Conservation (phyloP, 176 grass and related monocot species). For the Juncus inflexus region DNA sequence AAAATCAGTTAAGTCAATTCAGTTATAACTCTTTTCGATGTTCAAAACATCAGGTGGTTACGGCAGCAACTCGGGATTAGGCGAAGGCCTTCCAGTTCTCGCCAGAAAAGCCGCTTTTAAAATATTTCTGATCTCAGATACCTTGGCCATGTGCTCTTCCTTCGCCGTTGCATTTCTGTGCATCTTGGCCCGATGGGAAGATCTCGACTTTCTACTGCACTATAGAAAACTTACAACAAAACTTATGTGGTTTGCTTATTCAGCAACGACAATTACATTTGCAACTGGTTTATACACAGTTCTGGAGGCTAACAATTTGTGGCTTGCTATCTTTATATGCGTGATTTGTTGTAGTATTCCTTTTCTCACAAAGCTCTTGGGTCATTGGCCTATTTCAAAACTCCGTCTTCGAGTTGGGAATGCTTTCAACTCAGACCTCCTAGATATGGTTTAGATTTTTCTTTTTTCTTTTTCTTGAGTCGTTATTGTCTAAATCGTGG, state of each 20-base stretch:
- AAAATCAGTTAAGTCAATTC: too few relatives aligned
- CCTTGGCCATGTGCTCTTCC: constrained; percentile 15
- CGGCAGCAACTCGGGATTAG: background rate
- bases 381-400: constrained; percentile 3
- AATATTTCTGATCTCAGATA: constrained; percentile 18
- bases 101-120: constrained; percentile 10
- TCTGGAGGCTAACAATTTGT: background rate
- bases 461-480: background rate
- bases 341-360: background rate
- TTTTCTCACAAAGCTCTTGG: background rate
- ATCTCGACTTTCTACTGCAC: constrained; percentile 29
- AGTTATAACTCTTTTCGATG: too few relatives aligned
- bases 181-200: constrained; percentile 22
- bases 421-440: background rate
- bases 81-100: constrained; percentile 19
- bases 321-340: constrained; percentile 8
- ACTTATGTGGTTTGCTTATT: constrained; percentile 33
- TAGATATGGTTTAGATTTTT: constrained; percentile 1
- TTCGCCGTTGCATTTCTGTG: constrained; percentile 30
- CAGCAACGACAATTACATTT: constrained; percentile 2
- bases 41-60: background rate
- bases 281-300: constrained; percentile 9
- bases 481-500: background rate
- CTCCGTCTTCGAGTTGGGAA: background rate
- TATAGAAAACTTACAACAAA: constrained; percentile 22